Conservation (phyloP, 2,329 filamentous ascomycete genomes). For the Colletotrichum tropicale region DNA sequence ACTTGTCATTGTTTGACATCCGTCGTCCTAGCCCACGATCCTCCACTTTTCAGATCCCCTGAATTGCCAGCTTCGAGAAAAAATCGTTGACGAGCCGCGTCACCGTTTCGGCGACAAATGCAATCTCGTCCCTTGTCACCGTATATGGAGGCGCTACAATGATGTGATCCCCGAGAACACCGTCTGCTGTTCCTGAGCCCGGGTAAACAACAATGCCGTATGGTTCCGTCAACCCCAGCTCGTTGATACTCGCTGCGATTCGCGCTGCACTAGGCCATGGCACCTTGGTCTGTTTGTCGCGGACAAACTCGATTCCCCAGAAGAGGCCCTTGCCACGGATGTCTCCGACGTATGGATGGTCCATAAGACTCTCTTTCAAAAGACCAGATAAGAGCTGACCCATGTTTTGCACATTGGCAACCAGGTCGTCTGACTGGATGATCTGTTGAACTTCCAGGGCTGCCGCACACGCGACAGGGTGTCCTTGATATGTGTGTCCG, state of each 20-base stretch:
- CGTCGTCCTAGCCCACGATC: background rate
- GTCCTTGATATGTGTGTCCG: slow-evolving; percentile 59
- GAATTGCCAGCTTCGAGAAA: slow-evolving; percentile 30
- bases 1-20: background rate
- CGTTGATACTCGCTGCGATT: slow-evolving; percentile 34
- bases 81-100: slow-evolving; percentile 45
- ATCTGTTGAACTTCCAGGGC: slow-evolving; percentile 42
- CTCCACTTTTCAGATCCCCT: background rate
- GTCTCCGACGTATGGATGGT: slow-evolving; percentile 39
- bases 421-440: slow-evolving; percentile 34
- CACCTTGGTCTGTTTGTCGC: slow-evolving; percentile 35
- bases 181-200: slow-evolving; percentile 63
- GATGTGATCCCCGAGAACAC: slow-evolving; percentile 70
- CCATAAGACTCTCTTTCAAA: slow-evolving; percentile 29
- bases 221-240: slow-evolving; percentile 24
- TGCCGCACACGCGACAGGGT: slow-evolving; percentile 42
- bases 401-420: slow-evolving; percentile 34
- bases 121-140: slow-evolving; percentile 60
- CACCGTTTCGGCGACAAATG: slow-evolving; percentile 25
- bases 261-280: slow-evolving; percentile 37
- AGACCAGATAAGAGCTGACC: slow-evolving; percentile 31
- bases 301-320: slow-evolving; percentile 51
- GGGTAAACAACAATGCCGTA: slow-evolving; percentile 62
- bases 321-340: slow-evolving; percentile 48
- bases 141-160: slow-evolving; percentile 74